A percentile compares a stretch with the other conserved stretches of the same genome.
Evolutionary conservation across 768 basidiomycete genomes (phyloP).

Genomic region (Suillus subalutaceus): DNA sequence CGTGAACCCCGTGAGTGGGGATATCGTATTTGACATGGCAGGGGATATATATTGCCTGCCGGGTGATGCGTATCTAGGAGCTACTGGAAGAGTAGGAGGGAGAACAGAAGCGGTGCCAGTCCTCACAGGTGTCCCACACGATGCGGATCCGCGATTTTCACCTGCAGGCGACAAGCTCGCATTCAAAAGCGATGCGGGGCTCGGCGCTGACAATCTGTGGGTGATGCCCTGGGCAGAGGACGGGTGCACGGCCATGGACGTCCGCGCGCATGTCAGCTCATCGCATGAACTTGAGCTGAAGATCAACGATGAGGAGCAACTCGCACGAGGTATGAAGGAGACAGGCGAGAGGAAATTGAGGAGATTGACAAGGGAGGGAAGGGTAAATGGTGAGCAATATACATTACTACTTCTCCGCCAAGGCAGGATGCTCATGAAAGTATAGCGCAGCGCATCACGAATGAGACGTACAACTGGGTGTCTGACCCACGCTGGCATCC

Average conservation of each 20-base stretch:
- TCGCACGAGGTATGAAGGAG: constrained; percentile 55
- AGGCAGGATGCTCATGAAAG: constrained; percentile 11
- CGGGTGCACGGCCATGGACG: constrained; percentile 64
- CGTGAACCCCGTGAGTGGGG: constrained; percentile 69
- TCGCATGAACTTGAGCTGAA: constrained; percentile 38
- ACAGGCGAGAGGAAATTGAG: constrained; percentile 47
- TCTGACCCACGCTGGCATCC: constrained; percentile 75
- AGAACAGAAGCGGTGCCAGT: constrained; percentile 57
- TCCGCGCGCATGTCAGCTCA: constrained; percentile 41
- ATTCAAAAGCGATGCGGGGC: constrained; percentile 72
- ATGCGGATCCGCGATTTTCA: constrained; percentile 75
- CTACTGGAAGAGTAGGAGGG: constrained; percentile 22
- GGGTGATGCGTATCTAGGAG: constrained; percentile 36
- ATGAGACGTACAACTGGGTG: constrained; percentile 75
- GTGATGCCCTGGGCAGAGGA: constrained; percentile 54
- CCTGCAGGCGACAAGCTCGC: constrained; percentile 65
- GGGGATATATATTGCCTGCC: constrained; percentile 77
- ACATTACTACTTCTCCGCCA: not conserved
- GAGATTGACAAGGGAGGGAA: constrained; percentile 61
- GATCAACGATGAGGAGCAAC: constrained; percentile 46
- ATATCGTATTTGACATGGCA: constrained; percentile 75
- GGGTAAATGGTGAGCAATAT: constrained; percentile 42
- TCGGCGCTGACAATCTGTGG: constrained; percentile 80
- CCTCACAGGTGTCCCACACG: constrained; percentile 65
- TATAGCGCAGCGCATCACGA: constrained; percentile 56